Conservation (phyloP, 768 basidiomycete species). For the Psilocybe azurescens region DNA sequence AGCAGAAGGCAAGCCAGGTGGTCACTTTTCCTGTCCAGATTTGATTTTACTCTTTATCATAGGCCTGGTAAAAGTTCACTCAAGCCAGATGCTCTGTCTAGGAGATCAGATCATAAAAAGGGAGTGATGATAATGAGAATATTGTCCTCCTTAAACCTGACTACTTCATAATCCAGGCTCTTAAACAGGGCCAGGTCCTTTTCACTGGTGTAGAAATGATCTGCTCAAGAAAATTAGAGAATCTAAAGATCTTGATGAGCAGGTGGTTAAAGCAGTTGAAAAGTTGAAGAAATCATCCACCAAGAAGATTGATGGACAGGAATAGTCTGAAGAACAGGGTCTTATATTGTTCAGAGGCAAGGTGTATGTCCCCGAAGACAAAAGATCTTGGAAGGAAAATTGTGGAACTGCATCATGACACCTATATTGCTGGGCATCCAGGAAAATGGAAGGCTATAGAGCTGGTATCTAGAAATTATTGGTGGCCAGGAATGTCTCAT, state of each 20-base stretch:
- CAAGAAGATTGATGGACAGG: neutral
- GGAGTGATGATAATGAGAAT: no score
- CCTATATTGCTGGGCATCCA: constrained; percentile 34
- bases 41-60: no score
- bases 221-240: neutral
- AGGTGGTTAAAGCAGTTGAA: constrained; percentile 1
- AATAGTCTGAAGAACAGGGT: constrained; percentile 4
- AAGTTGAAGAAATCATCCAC: neutral
- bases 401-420: constrained; percentile 19
- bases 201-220: neutral
- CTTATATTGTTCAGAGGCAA: constrained; percentile 24
- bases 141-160: constrained; percentile 2
- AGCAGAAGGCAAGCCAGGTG: no score
- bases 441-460: no score
- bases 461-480: no score
- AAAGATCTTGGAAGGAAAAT: no score
- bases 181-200: constrained; percentile 1
- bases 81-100: neutral
- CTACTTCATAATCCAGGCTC: constrained; percentile 12
- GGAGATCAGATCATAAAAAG: no score
- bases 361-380: constrained; percentile 21
- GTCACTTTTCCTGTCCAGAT: no score
- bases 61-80: no score
- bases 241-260: neutral
- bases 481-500: no score